Evolutionary conservation across 2,329 filamentous ascomycete genomes (phyloP).

Genomic region (Colletotrichum cordylinicola): DNA sequence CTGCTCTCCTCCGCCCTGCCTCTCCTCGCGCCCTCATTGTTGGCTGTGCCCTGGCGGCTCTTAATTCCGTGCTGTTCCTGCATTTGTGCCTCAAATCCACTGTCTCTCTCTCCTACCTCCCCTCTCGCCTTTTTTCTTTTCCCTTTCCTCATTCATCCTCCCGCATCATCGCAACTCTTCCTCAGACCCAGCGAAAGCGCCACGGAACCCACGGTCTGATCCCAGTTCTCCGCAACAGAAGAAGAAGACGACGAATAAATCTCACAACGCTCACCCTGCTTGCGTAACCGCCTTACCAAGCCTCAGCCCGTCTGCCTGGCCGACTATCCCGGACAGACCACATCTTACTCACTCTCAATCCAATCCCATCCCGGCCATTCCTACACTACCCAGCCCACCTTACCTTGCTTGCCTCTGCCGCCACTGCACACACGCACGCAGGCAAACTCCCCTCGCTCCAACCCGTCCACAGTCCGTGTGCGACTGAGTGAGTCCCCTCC

Average conservation of each 20-base stretch:
- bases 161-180: not conserved
- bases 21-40: conserved; percentile 15
- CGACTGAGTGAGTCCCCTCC: not conserved
- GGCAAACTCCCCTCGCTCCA: not conserved
- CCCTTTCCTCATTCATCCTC: not conserved
- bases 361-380: not conserved
- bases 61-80: conserved; percentile 27
- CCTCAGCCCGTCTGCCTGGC: not conserved
- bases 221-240: not conserved
- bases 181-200: not conserved
- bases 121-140: conserved; percentile 11
- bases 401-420: not conserved
- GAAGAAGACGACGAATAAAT: not conserved
- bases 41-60: conserved; percentile 19
- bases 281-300: not conserved
- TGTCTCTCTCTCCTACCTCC: not conserved
- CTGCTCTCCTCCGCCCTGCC: not conserved
- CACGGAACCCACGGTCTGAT: not conserved
- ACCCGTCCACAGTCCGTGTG: not conserved
- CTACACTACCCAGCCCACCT: not conserved
- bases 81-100: conserved; percentile 28
- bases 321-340: conserved; percentile 1
- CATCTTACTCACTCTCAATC: not conserved
- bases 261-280: conserved; percentile 4
- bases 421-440: not conserved